Evolutionary conservation across 495 filamentous ascomycete species (phyloP).

Genomic region (Talaromyces borbonicus): DNA sequence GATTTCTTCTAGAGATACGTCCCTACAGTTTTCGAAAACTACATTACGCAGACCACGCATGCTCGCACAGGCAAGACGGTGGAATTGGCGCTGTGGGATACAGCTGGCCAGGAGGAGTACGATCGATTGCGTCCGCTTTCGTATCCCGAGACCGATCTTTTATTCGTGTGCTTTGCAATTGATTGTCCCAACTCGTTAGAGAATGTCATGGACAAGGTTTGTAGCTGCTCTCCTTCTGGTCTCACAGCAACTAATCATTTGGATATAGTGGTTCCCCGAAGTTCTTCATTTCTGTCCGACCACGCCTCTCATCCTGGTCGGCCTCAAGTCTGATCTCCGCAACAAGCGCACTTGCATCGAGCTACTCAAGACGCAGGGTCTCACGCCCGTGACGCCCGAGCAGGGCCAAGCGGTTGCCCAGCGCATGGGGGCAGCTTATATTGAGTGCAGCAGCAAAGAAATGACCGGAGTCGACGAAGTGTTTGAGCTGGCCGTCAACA

Average conservation of each 20-base stretch:
- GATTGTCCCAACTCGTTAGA: slow-evolving; percentile 97
- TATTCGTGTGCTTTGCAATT: slow-evolving; percentile 98
- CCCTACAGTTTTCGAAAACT: slow-evolving; percentile 98
- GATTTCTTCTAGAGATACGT: slow-evolving; percentile 80
- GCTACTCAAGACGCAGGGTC: slow-evolving; percentile 92
- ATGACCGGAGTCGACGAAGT: slow-evolving; percentile 93
- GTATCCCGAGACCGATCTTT: slow-evolving; percentile 93
- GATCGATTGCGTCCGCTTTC: slow-evolving; percentile 90
- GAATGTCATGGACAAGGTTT: slow-evolving; percentile 97
- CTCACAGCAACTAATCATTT: slow-evolving; percentile 12
- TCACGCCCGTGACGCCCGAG: slow-evolving; percentile 85
- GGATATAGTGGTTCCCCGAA: slow-evolving; percentile 98
- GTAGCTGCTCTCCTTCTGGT: slow-evolving; percentile 9
- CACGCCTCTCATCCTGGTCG: slow-evolving; percentile 88
- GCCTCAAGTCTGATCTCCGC: slow-evolving; percentile 93
- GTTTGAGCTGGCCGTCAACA: slow-evolving; percentile 80
- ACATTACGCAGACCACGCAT: slow-evolving; percentile 93
- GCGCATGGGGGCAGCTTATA: slow-evolving; percentile 89
- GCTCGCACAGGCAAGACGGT: slow-evolving; percentile 80
- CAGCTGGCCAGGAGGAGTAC: slow-evolving; percentile 97
- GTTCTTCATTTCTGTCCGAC: slow-evolving; percentile 98
- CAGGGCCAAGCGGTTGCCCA: slow-evolving; percentile 80
- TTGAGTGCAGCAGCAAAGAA: slow-evolving; percentile 97
- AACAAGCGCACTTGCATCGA: slow-evolving; percentile 92
- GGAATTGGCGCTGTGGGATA: slow-evolving; percentile 96